Base-by-base conservation (phyloP, 306 rosid genomes). In the Cucurbita maxima region DNA sequence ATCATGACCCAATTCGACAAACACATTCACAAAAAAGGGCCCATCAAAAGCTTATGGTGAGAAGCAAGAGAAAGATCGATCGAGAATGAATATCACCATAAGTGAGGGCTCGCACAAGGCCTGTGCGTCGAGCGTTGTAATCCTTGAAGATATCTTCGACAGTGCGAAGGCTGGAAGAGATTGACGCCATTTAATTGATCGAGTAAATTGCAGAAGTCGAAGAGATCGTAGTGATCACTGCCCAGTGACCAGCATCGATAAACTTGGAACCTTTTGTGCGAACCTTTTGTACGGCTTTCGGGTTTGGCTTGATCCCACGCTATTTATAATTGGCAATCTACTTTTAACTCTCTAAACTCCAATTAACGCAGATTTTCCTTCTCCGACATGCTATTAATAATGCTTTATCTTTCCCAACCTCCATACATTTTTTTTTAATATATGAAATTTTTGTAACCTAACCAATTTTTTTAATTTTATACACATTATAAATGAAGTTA, bases 101-200 rank as follows among this genome's bases (percentile, higher is more conserved):
- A 75, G 88, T 88, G 41, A 86, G 82, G 58, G 89, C 89, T 59
- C 89, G 89, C 69, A 81, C 73, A 41, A 87, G 80, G 53, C 82
- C 88, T 1, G 77, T 37, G 61, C 85, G 83, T 38, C 92, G 85
- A 66, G 88, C 88, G 61, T 74, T 73, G 81, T 74, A 88, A 81
- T 86, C 92, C 80, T 82, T 86, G 84, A 84, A 88, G 84, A 86
- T 88, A 38, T 82, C 90, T 73, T 88, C 90, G 15, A 86, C 88
- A 61, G 86, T 20, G 67, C 84, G 83, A 77, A 87, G 86, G 73
- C 82, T 82, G 25, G 80, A 50, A 55, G 81, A 58, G 25, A 78
- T 70, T 30, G 83, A 79, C 76, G 83, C 83, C 85, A 79, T 79
- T 16, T 52, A 36, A 52, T 16, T 19, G 13, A 40, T 9, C 11